Evolutionary conservation across 2,329 filamentous ascomycete species (phyloP).

Genomic region (Neofusicoccum cordaticola): DNA sequence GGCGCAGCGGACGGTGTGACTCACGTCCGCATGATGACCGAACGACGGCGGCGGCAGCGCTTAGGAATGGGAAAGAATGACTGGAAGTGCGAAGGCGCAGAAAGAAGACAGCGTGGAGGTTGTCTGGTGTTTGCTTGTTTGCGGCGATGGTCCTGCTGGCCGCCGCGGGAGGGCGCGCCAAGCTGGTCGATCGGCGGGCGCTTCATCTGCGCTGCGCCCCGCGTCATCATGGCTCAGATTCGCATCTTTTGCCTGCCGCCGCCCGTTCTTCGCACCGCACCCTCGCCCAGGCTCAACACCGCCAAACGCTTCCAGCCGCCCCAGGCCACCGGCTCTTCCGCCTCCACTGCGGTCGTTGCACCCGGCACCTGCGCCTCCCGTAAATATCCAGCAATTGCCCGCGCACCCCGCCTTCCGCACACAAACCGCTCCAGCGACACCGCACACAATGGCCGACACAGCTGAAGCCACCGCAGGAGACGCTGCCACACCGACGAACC

Average conservation of each 20-base stretch:
- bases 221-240: slow-evolving; percentile 1
- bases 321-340: neutral
- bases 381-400: slow-evolving; percentile 9
- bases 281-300: neutral
- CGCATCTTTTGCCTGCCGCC: slow-evolving; percentile 5
- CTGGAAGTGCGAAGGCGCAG: neutral
- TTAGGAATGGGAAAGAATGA: slow-evolving; percentile 16
- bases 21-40: slow-evolving; percentile 14
- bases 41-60: neutral
- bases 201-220: slow-evolving; percentile 13
- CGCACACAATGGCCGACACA: neutral
- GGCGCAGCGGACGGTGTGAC: slow-evolving; percentile 4
- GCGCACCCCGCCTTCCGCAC: neutral
- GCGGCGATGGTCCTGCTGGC: neutral
- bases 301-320: neutral
- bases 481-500: neutral
- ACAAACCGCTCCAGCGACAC: neutral
- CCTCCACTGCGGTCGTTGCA: neutral
- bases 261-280: neutral
- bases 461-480: neutral
- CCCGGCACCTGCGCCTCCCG: neutral
- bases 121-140: neutral
- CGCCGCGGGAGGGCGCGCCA: neutral
- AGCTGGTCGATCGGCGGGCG: slow-evolving; percentile 7
- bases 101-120: neutral